These are phyloP conservation scores for Blastocystis sp. DNA, from an alignment of 352 stramenopile species.

Conservation along the genomic window DNA sequence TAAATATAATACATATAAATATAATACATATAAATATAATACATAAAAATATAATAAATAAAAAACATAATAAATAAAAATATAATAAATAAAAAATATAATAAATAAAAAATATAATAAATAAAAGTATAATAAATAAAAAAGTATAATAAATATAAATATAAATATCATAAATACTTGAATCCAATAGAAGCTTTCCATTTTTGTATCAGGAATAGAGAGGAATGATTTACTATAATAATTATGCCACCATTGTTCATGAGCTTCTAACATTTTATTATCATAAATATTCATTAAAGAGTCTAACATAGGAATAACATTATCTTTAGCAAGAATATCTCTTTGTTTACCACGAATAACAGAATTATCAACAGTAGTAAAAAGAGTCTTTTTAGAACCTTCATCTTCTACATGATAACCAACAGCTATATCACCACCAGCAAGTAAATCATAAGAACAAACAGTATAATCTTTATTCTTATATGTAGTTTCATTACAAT, in stretches of 20 bases:
- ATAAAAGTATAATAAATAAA: too few species aligned
- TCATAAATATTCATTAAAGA: neutral
- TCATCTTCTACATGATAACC: neutral
- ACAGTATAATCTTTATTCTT: neutral
- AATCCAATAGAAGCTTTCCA: constrained; percentile 29
- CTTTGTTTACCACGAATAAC: neutral
- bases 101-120: too few species aligned
- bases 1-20: too few species aligned
- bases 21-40: too few species aligned
- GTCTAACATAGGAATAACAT: neutral
- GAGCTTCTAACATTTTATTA: neutral
- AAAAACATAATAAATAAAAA: too few species aligned
- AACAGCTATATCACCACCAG: constrained; percentile 4
- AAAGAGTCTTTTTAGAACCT: neutral
- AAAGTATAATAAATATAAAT: too few species aligned
- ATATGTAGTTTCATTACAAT: neutral
- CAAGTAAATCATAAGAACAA: constrained; percentile 9
- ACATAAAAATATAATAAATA: too few species aligned
- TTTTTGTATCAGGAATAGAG: constrained; percentile 17
- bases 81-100: too few species aligned
- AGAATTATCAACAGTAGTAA: constrained; percentile 14
- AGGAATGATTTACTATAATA: constrained; percentile 10
- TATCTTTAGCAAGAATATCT: neutral
- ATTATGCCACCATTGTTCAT: constrained; percentile 17
- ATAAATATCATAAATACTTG: neutral